phyloP scores from a whole-genome alignment of 2,329 filamentous ascomycete genomes.

The Diplodia corticola region DNA sequence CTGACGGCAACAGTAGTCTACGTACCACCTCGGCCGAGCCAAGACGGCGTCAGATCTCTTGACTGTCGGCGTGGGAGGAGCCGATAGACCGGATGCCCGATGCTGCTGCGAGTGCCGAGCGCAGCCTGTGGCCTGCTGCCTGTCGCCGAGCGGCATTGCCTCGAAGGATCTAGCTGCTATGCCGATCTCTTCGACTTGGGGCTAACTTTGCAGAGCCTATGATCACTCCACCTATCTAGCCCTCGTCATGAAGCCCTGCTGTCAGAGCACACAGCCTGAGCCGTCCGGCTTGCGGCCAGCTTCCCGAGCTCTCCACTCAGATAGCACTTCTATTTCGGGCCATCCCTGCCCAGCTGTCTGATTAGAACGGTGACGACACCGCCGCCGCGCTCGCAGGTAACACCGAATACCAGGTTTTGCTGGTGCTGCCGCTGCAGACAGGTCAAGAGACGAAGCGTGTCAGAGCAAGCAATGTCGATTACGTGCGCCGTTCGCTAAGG shows the following conservation, averaged over 20 bases:
- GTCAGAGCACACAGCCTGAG: neutral
- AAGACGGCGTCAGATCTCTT: constrained; percentile 3
- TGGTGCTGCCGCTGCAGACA: neutral
- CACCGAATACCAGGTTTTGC: constrained; percentile 2
- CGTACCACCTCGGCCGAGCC: constrained; percentile 9
- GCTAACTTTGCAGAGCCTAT: neutral
- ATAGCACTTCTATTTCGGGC: neutral
- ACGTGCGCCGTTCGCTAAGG: neutral
- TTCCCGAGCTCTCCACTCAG: neutral
- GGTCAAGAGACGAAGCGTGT: neutral
- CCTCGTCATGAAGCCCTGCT: neutral
- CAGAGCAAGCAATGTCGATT: neutral
- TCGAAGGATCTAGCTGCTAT: constrained; percentile 1
- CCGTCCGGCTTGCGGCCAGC: neutral
- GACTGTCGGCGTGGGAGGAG: neutral
- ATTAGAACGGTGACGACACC: neutral
- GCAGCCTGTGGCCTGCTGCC: constrained; percentile 8
- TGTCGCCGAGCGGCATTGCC: neutral
- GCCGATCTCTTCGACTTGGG: neutral
- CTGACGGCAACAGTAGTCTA: neutral
- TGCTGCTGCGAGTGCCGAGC: neutral
- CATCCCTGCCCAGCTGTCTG: neutral
- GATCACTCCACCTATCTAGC: neutral
- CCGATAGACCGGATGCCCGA: constrained; percentile 1
- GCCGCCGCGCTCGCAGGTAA: neutral